phyloP scores from a whole-genome alignment of 352 stramenopile genomes.

The Phytophthora pini region DNA sequence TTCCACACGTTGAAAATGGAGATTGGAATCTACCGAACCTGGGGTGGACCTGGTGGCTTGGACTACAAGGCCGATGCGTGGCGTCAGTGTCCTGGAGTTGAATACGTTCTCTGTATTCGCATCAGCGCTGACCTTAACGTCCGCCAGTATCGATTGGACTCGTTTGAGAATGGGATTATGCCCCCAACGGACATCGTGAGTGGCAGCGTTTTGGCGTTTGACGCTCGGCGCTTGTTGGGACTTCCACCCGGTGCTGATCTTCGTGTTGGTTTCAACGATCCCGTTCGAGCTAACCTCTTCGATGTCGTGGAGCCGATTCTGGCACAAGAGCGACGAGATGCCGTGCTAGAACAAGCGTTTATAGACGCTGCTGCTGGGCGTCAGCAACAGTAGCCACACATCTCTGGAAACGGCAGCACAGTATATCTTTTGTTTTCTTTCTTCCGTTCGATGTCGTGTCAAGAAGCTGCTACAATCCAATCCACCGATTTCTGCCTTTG shows the following conservation, averaged over 20 bases:
- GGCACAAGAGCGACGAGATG: not conserved
- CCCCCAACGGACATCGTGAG: not conserved
- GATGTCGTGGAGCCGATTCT: not conserved
- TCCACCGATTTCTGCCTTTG: too few species aligned
- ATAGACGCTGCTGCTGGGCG: too few species aligned
- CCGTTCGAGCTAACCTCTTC: constrained; percentile 9
- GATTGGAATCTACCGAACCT: constrained; percentile 1
- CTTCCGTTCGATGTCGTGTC: too few species aligned
- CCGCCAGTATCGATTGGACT: constrained; percentile 17
- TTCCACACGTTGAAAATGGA: constrained; percentile 19
- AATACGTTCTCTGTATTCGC: constrained; percentile 11
- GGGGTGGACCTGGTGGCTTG: not conserved
- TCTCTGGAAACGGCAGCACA: too few species aligned
- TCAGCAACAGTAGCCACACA: too few species aligned
- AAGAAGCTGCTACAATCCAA: too few species aligned
- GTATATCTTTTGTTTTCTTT: too few species aligned
- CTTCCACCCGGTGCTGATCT: constrained; percentile 8
- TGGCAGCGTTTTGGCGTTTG: constrained; percentile 1
- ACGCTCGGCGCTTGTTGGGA: not conserved
- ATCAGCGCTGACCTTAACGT: not conserved
- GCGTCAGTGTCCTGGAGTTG: constrained; percentile 5
- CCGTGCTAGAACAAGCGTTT: not conserved
- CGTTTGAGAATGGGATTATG: constrained; percentile 14
- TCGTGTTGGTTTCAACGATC: constrained; percentile 8
- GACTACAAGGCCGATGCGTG: not conserved